phyloP scores from a whole-genome alignment of 225 moss, liverwort and hornwort genomes.

The Straminergon stramineum region DNA sequence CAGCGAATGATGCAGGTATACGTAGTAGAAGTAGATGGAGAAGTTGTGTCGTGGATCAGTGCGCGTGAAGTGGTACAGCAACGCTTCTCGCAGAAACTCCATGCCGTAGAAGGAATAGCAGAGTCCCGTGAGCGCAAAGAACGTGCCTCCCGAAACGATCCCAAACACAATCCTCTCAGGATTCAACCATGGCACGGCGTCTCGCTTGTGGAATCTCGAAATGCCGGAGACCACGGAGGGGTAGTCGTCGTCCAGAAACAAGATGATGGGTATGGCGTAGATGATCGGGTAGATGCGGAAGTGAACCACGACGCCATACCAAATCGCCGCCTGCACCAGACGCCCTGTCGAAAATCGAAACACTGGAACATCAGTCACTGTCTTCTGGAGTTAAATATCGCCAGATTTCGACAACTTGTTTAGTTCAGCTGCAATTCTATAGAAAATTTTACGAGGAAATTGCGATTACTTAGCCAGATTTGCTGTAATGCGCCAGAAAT shows the following conservation, averaged over 20 bases:
- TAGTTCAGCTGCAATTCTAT: background rate
- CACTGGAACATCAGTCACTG: background rate
- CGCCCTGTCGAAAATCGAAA: conserved; percentile 37
- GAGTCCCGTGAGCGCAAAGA: conserved; percentile 52
- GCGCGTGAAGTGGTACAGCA: conserved; percentile 87
- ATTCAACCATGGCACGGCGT: conserved; percentile 22
- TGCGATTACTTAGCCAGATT: too few relatives aligned
- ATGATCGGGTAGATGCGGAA: conserved; percentile 95
- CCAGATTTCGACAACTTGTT: background rate
- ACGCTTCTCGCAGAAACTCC: conserved; percentile 71
- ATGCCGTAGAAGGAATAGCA: conserved; percentile 72
- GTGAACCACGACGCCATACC: conserved; percentile 87
- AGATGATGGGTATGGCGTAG: conserved; percentile 72
- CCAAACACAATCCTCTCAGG: conserved; percentile 62
- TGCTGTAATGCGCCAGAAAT: background rate
- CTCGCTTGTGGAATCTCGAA: background rate
- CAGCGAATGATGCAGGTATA: conserved; percentile 65
- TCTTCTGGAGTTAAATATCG: background rate
- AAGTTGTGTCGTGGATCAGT: conserved; percentile 96
- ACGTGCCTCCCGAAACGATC: conserved; percentile 61
- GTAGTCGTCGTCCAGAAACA: conserved; percentile 61
- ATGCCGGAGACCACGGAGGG: conserved; percentile 2
- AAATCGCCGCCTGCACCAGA: conserved; percentile 77
- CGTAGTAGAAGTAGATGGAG: conserved; percentile 93
- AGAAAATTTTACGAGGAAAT: background rate